These are phyloP conservation scores for Hyaloraphidium curvatum DNA, from an alignment of 192 early-diverging fungal genomes.

Conservation along the genomic window DNA sequence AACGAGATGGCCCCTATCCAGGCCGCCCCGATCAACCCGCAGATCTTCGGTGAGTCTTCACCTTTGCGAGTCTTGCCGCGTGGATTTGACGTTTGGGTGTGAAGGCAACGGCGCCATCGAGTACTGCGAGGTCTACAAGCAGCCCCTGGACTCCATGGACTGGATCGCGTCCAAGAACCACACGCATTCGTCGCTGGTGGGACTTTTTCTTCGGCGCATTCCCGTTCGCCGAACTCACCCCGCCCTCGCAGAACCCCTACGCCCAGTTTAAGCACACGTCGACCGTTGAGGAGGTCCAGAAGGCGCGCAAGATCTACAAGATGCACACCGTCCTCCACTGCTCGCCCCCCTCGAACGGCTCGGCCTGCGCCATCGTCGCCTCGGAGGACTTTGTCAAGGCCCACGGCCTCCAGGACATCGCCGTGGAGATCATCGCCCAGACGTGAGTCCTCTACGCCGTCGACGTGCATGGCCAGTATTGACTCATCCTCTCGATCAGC, in stretches of 20 bases:
- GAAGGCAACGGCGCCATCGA: constrained; percentile 51
- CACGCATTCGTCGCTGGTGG: constrained; percentile 16
- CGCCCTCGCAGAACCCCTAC: constrained; percentile 10
- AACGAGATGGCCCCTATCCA: constrained; percentile 1
- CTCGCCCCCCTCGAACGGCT: constrained; percentile 53
- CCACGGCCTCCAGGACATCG: constrained; percentile 35
- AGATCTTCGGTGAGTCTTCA: constrained; percentile 25
- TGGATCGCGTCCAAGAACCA: constrained; percentile 58
- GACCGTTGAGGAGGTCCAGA: constrained; percentile 37
- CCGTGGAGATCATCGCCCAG: constrained; percentile 44
- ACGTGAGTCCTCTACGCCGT: too few species aligned
- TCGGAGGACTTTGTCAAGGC: constrained; percentile 43
- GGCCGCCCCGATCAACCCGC: background rate
- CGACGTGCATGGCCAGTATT: too few species aligned
- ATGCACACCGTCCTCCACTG: constrained; percentile 53
- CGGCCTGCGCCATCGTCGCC: constrained; percentile 30
- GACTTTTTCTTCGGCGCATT: constrained; percentile 8
- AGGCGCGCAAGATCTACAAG: constrained; percentile 38
- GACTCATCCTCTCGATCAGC: too few species aligned
- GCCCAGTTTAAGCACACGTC: constrained; percentile 3
- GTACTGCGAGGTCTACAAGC: constrained; percentile 43
- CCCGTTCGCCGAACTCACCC: constrained; percentile 1
- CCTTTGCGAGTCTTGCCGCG: too few species aligned
- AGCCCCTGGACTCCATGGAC: constrained; percentile 28
- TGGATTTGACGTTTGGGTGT: too few species aligned